Evolutionary conservation across 75 land plant genomes (phyloP), one percentile per base, ranked within the genome.

Genomic region (Pseudotsuga menziesii): DNA sequence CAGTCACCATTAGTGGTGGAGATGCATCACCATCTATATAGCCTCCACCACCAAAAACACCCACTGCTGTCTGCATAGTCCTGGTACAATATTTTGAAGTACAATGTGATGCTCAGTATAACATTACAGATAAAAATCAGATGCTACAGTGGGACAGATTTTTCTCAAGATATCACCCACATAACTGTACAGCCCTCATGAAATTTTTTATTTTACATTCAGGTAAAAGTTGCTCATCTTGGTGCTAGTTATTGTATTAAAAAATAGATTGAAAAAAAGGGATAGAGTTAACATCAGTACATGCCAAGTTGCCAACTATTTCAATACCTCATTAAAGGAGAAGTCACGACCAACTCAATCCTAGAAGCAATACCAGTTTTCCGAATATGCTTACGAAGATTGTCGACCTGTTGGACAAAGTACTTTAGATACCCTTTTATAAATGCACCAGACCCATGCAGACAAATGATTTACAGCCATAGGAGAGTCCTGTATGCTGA

Each of bases 11-110:
- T 52, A 96, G 60, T 11, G 97, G 89, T 73, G 75, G 61, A 41
- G 52, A 70, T 20, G 76, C 36, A 20, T 77, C 78, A 36, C 78
- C 81, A 76, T 91, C 89, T 14, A 63, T 62, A 27, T 80, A 73
- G 12, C 22, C 56, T 17, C 77, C 91, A 52, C 93, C 92, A 74
- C 99, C 99, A 86, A 94, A 96, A 36, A 86, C 97, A 27, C 97
- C 99, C 25, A 88, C 97, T 35, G 99, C 99, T 41, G 99, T 96
- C 81, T 96, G 99, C 89, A 96, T 89, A n/a, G 99, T 90, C 83
- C 99, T 93, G 75, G 11, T 73, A 76, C 69, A 14, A 73, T 71
- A 8, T 72, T 79, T 6, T 36, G 2, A 67, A 35, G 22, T 23
- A n/a, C 13, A 22, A 48, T 55, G 57, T 26, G 19, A 57, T 74